These are phyloP conservation scores for Metschnikowia shivogae DNA, from an alignment of 805 yeast species.

Conservation along the genomic window DNA sequence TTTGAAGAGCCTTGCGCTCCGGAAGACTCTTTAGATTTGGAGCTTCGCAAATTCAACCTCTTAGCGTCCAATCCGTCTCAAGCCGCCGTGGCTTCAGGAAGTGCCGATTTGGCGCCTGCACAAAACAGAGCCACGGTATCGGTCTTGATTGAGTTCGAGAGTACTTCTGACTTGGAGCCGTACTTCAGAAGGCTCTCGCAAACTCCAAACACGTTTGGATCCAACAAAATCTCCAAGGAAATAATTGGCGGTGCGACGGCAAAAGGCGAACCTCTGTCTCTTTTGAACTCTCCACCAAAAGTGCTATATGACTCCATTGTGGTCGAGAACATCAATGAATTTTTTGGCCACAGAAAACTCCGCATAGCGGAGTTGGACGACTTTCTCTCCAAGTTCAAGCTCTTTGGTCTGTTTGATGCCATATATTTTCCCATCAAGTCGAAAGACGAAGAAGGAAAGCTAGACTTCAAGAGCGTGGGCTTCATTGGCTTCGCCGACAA, in stretches of 20 bases:
- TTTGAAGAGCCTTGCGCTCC: not conserved
- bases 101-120: not conserved
- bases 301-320: constrained; percentile 24
- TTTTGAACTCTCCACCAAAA: not conserved
- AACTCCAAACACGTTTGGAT: not conserved
- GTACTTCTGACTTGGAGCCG: not conserved
- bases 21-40: not conserved
- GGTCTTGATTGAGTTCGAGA: not conserved
- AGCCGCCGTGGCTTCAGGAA: not conserved
- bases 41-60: constrained; percentile 1
- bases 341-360: constrained; percentile 41
- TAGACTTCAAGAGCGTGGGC: constrained; percentile 29
- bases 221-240: not conserved
- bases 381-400: constrained; percentile 40
- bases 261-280: not conserved
- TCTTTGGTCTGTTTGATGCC: constrained; percentile 47
- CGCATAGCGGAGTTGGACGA: constrained; percentile 21
- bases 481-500: constrained; percentile 45
- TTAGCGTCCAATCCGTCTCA: not conserved
- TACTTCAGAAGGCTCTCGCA: not conserved
- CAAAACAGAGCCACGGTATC: not conserved
- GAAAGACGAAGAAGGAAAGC: constrained; percentile 31
- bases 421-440: constrained; percentile 47
- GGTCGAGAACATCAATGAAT: constrained; percentile 46
- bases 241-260: not conserved